phyloP scores from a whole-genome alignment of 78 protist species.

The Pigoraptor vietnamica region DNA sequence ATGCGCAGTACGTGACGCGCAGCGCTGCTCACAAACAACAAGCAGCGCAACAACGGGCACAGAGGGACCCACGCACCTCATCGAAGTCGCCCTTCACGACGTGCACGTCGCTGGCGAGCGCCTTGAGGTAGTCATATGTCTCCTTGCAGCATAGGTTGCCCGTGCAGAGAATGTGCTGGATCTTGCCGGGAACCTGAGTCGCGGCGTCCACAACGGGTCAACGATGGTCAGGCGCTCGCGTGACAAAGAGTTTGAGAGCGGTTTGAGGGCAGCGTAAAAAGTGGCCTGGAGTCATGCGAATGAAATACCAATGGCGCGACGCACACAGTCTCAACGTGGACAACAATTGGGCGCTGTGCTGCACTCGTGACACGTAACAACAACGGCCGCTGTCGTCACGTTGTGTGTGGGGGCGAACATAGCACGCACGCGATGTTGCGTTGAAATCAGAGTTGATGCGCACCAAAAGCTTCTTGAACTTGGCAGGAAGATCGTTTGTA shows the following conservation, averaged over 20 bases:
- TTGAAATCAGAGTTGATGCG: not conserved
- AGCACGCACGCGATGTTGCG: not conserved
- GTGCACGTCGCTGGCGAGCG: constrained; percentile 89
- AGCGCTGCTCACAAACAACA: too few species aligned
- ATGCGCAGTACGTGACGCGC: too few species aligned
- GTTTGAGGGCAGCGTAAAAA: not conserved
- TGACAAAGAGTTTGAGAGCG: not conserved
- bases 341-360: not conserved
- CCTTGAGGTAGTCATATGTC: constrained; percentile 74
- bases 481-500: constrained; percentile 73
- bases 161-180: constrained; percentile 92
- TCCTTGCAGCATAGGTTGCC: constrained; percentile 90
- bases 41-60: not conserved
- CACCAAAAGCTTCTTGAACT: constrained; percentile 83
- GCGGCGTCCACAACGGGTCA: too few species aligned
- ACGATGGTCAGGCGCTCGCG: not conserved
- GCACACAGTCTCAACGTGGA: not conserved
- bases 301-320: not conserved
- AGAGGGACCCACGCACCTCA: constrained; percentile 46
- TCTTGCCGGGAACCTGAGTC: constrained; percentile 89
- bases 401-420: not conserved
- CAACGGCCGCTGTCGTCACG: too few species aligned
- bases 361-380: too few species aligned
- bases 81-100: constrained; percentile 91
- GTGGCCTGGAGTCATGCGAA: not conserved